Evolutionary conservation across 1,284 basidiomycete genomes (phyloP), one percentile per base, ranked within the genome.

Genomic region (Tetrapyrgos nigripes): DNA sequence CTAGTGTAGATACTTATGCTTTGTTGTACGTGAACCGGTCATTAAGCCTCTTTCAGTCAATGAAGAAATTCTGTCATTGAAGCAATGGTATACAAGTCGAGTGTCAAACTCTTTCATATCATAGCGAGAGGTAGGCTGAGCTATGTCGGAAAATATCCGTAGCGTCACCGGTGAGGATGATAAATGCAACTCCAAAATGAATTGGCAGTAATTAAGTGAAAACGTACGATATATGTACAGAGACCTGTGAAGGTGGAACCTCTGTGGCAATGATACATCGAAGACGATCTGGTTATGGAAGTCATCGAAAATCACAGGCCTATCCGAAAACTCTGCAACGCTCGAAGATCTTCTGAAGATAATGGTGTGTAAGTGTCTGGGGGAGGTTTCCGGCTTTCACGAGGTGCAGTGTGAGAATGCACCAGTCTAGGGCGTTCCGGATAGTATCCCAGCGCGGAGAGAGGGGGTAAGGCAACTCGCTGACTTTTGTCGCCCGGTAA

Each of bases 321-420:
- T 50, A 87, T 78, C 50, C 83, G 82, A 66, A 88, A 83, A 27
- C 82, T 80, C 62, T 78, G 79, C 53, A 88, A 66, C 14, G 80
- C 82, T 53, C 85, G 79, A 53, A 78, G 79, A 68, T 88, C 86
- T 66, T 88, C 86, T 35, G 80, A 73, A 14, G 85, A 84, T 26
- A 86, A 70, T 19, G 84, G 84, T 1, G 74, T 65, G 64, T 86
- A 86, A 10, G 70, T 69, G 2, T 68, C 65, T 23, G 72, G 67
- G 33, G 73, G 53, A 66, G 64, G 55, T 63, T 55, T 46, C 19
- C 19, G 8, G 31, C 14, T 40, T n/a, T 40, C 37, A 11, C 37
- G 37, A 40, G 37, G 37, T 61, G 61, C 68, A 54, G 70, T 70
- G 59, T 69, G 67, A 26, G 64, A 64, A n/a, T 69, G 66, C 35